A percentile compares a stretch with the other conserved stretches of the same genome.
Evolutionary conservation across 2,329 filamentous ascomycete genomes (phyloP).

Genomic region (Pseudogymnoascus sp.): DNA sequence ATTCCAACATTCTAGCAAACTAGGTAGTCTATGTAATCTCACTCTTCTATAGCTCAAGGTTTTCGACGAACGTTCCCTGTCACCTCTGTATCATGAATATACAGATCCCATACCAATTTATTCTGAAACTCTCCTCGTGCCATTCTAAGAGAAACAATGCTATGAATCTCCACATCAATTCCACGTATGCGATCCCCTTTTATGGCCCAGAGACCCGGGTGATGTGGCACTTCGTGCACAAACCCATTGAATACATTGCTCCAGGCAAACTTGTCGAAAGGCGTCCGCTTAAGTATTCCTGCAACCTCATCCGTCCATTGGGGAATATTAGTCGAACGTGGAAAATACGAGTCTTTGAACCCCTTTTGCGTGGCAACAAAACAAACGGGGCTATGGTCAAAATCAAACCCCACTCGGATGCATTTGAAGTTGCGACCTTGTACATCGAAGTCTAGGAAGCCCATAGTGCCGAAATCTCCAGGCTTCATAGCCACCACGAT

Average conservation of each 20-base stretch:
- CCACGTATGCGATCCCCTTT: background rate
- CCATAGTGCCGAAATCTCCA: background rate
- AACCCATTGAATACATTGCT: background rate
- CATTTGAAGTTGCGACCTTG: background rate
- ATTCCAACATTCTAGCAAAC: too few species aligned
- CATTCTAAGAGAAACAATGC: background rate
- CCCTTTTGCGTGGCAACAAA: background rate
- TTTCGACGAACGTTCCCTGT: too few species aligned
- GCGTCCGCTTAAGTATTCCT: background rate
- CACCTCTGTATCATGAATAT: background rate
- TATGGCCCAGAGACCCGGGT: background rate
- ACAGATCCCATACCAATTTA: background rate
- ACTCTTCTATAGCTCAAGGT: too few species aligned
- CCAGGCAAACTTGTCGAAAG: background rate
- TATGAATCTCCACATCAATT: background rate
- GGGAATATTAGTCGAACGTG: background rate
- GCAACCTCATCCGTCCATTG: background rate
- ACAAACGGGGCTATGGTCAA: background rate
- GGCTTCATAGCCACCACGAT: background rate
- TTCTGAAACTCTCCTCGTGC: background rate
- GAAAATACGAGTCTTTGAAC: background rate
- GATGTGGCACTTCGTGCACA: background rate
- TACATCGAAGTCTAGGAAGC: background rate
- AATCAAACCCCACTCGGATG: background rate
- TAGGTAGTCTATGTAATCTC: too few species aligned